phyloP scores from a whole-genome alignment of 179 eudicot species.

The Carnegiea gigantea region DNA sequence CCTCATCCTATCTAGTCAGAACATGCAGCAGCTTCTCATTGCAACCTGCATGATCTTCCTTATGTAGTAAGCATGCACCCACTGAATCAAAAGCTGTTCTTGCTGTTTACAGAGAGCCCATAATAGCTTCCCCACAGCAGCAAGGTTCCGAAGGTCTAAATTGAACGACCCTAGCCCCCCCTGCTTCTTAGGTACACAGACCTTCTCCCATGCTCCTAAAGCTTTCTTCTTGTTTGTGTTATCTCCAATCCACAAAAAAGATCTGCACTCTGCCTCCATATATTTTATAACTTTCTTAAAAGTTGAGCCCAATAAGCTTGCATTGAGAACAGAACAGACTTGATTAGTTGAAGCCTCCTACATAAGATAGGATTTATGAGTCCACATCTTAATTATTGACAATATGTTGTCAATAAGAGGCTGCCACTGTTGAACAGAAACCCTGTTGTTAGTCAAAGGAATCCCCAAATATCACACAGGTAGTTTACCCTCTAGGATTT shows the following conservation, averaged over 20 bases:
- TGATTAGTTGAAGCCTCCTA: not conserved
- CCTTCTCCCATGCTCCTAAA: not conserved
- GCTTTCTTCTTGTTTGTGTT: not conserved
- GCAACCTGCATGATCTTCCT: no score
- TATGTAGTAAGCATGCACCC: not conserved
- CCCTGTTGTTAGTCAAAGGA: no score
- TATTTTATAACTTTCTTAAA: not conserved
- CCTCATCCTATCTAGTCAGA: no score
- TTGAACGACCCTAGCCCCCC: not conserved
- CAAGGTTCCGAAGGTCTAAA: not conserved
- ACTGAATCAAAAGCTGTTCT: not conserved
- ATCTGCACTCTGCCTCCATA: not conserved
- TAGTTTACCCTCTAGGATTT: no score
- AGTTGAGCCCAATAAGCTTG: slow-evolving; percentile 1
- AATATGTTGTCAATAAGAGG: not conserved
- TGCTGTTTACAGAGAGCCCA: not conserved
- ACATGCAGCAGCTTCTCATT: no score
- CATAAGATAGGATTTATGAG: not conserved
- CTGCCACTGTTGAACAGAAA: not conserved
- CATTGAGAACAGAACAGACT: not conserved
- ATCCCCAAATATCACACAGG: no score
- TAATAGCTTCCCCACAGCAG: not conserved
- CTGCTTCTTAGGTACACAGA: not conserved
- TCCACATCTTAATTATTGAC: not conserved
- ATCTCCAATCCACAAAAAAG: not conserved